Evolutionary conservation across 192 early-diverging fungal species (phyloP).

Genomic region (Mortierella alpina): DNA sequence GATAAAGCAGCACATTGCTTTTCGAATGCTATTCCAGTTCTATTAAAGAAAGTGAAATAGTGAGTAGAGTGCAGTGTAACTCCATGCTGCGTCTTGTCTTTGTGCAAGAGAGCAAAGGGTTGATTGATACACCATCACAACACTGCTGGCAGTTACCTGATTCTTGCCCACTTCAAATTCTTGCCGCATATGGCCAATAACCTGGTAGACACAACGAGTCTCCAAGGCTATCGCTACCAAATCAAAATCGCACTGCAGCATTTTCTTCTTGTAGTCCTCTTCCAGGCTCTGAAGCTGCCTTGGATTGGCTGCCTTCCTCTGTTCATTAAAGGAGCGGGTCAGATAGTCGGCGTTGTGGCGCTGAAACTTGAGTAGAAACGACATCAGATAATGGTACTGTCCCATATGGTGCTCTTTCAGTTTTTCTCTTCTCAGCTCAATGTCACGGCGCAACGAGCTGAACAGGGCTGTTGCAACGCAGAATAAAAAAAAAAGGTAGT

Average conservation of each 20-base stretch:
- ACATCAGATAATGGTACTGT: conserved; percentile 54
- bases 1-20: conserved; percentile 68
- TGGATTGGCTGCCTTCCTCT: conserved; percentile 9
- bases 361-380: conserved; percentile 54
- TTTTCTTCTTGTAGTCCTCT: conserved; percentile 6
- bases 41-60: conserved; percentile 19
- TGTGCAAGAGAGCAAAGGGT: not conserved
- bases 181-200: conserved; percentile 48
- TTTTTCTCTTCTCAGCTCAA: conserved; percentile 53
- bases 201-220: conserved; percentile 26
- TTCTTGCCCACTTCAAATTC: conserved; percentile 36
- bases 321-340: conserved; percentile 10
- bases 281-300: conserved; percentile 3
- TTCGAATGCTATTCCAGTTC: conserved; percentile 63
- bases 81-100: not conserved
- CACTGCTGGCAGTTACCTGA: not conserved
- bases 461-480: conserved; percentile 32
- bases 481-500: not conserved
- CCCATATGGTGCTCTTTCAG: conserved; percentile 53
- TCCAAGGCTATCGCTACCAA: conserved; percentile 53
- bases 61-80: not conserved
- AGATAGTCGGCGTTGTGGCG: conserved; percentile 28
- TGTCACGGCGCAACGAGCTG: conserved; percentile 50
- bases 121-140: not conserved
- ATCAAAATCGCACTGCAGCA: conserved; percentile 46